Evolutionary conservation across 1,284 basidiomycete species (phyloP).

Genomic region (Volvariella surrecta): DNA sequence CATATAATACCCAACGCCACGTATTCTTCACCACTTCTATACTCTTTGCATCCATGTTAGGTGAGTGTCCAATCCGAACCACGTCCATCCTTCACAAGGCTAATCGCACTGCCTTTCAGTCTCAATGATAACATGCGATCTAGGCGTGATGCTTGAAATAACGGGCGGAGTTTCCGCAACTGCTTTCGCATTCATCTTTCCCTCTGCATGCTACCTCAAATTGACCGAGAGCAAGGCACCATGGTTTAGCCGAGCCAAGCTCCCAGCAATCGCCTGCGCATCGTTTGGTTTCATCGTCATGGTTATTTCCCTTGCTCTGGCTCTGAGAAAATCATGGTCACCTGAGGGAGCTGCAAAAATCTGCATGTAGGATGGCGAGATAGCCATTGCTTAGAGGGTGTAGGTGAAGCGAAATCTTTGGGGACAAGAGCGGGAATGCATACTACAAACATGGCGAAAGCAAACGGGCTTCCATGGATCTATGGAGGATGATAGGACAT

Average conservation of each 20-base stretch:
- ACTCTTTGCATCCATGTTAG: slow-evolving; percentile 75
- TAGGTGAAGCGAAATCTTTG: too few relatives aligned
- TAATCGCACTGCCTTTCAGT: slow-evolving; percentile 55
- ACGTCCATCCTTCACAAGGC: too few relatives aligned
- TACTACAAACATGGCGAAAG: neutral
- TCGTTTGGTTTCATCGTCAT: slow-evolving; percentile 77
- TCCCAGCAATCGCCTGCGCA: slow-evolving; percentile 70
- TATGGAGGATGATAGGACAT: neutral
- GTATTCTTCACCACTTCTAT: slow-evolving; percentile 87
- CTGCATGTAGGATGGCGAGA: slow-evolving; percentile 53
- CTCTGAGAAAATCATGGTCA: slow-evolving; percentile 70
- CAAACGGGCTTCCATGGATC: neutral
- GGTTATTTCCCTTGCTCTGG: slow-evolving; percentile 67
- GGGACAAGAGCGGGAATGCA: too few relatives aligned
- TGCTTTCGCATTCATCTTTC: slow-evolving; percentile 91
- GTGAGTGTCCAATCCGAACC: slow-evolving; percentile 33
- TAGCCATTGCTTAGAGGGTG: too few relatives aligned
- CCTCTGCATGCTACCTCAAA: slow-evolving; percentile 81
- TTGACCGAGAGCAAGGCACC: slow-evolving; percentile 50
- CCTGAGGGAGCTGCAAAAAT: slow-evolving; percentile 58
- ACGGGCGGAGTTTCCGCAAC: slow-evolving; percentile 95
- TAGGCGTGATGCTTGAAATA: slow-evolving; percentile 96
- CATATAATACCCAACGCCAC: slow-evolving; percentile 79
- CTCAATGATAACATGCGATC: slow-evolving; percentile 88
- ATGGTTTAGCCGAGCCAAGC: slow-evolving; percentile 62